Conservation (phyloP, 192 early-diverging fungal genomes). For the Podochytrium sp. region DNA sequence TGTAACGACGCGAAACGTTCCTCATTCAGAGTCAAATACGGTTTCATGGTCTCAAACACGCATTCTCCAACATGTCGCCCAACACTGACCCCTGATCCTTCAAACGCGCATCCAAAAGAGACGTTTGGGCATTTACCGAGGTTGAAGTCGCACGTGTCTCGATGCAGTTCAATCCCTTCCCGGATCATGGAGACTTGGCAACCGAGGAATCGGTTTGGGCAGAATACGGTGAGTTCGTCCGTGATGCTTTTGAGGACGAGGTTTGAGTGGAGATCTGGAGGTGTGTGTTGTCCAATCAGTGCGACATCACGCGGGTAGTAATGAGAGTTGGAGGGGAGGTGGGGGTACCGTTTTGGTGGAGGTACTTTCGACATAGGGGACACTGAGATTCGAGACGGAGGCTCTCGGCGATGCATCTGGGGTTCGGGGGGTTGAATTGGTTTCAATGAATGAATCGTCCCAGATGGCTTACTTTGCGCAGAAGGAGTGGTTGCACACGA, state of each 20-base stretch:
- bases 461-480: constrained; percentile 43
- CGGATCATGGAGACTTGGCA: constrained; percentile 51
- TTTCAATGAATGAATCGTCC: not conserved
- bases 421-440: not conserved
- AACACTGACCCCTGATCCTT: constrained; percentile 29
- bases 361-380: constrained; percentile 58
- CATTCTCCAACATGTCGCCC: constrained; percentile 53
- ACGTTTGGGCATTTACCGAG: constrained; percentile 50
- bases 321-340: not conserved
- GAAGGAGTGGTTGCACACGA: constrained; percentile 65
- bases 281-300: not conserved
- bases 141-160: constrained; percentile 50
- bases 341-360: not conserved
- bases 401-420: constrained; percentile 56
- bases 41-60: constrained; percentile 55
- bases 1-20: not conserved
- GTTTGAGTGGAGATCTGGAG: constrained; percentile 61
- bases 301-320: constrained; percentile 25
- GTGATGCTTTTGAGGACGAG: constrained; percentile 56
- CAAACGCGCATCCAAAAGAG: constrained; percentile 54
- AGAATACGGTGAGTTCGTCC: constrained; percentile 58
- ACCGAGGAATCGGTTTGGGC: constrained; percentile 55
- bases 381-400: constrained; percentile 60
- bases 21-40: constrained; percentile 52
- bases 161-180: constrained; percentile 54